phyloP scores from a whole-genome alignment of 2,329 filamentous ascomycete species.

The Chaetomium olivaceum region DNA sequence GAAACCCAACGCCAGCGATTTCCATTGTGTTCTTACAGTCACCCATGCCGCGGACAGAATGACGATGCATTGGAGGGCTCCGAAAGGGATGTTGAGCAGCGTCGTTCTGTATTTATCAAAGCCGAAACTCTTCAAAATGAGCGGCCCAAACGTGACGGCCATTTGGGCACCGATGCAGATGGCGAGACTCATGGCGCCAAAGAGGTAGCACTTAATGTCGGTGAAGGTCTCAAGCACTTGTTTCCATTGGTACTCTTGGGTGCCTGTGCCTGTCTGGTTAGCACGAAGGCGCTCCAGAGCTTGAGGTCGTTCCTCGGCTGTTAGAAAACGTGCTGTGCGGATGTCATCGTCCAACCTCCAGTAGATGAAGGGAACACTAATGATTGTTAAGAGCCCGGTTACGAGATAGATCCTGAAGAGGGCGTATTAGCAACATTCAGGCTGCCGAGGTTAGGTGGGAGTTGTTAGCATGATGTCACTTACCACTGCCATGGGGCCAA shows the following conservation, averaged over 20 bases:
- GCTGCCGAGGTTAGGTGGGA: not conserved
- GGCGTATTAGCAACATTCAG: not conserved
- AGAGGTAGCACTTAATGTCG: conserved; percentile 59
- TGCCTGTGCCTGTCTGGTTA: not conserved
- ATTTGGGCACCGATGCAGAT: conserved; percentile 66
- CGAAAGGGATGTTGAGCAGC: conserved; percentile 68
- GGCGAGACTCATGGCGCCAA: conserved; percentile 59
- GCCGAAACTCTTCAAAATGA: conserved; percentile 62
- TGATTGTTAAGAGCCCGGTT: not conserved
- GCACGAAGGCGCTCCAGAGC: not conserved
- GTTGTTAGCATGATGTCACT: not conserved
- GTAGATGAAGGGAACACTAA: not conserved
- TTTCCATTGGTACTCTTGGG: conserved; percentile 64
- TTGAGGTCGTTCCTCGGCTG: not conserved
- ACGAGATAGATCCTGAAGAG: not conserved
- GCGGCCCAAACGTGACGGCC: conserved; percentile 64
- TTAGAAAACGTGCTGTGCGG: not conserved
- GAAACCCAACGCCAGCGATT: conserved; percentile 54
- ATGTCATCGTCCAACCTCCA: not conserved
- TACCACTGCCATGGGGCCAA: not conserved
- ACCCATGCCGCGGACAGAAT: conserved; percentile 61
- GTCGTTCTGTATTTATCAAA: conserved; percentile 59
- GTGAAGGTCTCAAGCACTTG: conserved; percentile 58
- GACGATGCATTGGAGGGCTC: conserved; percentile 59
- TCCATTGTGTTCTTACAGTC: conserved; percentile 57